phyloP scores from a whole-genome alignment of 108 stramenopile species.

The Conticribra guillardii region DNA sequence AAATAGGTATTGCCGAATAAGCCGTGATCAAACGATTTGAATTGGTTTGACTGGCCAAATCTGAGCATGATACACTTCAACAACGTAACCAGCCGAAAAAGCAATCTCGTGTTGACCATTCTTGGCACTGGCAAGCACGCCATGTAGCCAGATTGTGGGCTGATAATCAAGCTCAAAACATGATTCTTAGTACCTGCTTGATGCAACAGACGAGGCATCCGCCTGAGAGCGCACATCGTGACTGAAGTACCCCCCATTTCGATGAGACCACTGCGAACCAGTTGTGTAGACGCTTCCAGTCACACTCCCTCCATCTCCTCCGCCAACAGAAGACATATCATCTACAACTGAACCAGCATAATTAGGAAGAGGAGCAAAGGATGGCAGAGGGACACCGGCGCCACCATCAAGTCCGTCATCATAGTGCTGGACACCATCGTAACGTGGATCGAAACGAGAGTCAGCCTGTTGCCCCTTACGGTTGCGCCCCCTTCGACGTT shows the following conservation, averaged over 20 bases:
- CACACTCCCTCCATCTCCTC: conserved; percentile 64
- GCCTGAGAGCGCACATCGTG: conserved; percentile 54
- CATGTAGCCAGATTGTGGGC: too few relatives aligned
- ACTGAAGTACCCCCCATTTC: conserved; percentile 48
- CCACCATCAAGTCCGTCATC: conserved; percentile 42
- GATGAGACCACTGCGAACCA: conserved; percentile 45
- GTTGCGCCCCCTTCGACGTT: conserved; percentile 56
- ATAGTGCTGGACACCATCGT: conserved; percentile 53
- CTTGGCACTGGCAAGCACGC: too few relatives aligned
- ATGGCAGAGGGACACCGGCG: conserved; percentile 76
- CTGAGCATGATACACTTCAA: too few relatives aligned
- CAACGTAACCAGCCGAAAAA: too few relatives aligned
- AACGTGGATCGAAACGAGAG: conserved; percentile 88
- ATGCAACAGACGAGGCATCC: conserved; percentile 35
- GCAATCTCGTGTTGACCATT: too few relatives aligned
- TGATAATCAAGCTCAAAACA: too few relatives aligned
- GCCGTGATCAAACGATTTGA: too few relatives aligned
- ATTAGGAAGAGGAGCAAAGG: conserved; percentile 83
- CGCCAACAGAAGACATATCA: conserved; percentile 81
- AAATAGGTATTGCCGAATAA: too few relatives aligned
- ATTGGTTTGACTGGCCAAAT: too few relatives aligned
- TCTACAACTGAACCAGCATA: conserved; percentile 64
- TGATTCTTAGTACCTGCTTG: conserved; percentile 33
- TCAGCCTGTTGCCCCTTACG: conserved; percentile 69
- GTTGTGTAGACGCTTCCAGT: conserved; percentile 52